These are phyloP conservation scores for Linanthus parryae DNA, from an alignment of 148 eudicot genomes.

Conservation along the genomic window DNA sequence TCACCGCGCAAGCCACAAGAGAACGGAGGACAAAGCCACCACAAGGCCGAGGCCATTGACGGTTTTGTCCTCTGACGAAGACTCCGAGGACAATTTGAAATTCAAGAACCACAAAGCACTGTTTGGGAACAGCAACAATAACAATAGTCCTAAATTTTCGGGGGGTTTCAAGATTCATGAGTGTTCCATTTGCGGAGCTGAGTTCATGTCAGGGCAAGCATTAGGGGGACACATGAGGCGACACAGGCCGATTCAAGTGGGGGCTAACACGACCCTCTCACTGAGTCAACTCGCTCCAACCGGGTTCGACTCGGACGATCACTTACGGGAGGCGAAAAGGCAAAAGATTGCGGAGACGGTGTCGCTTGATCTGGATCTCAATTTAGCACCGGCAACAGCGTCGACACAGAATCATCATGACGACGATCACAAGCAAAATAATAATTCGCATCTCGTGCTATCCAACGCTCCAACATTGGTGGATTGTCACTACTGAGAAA, in stretches of 20 bases:
- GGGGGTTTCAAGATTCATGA: slow-evolving; percentile 46
- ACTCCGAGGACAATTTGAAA: not conserved
- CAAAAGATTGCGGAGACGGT: slow-evolving; percentile 18
- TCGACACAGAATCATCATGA: too few relatives aligned
- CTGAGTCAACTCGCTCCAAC: too few relatives aligned
- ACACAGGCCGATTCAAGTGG: slow-evolving; percentile 34
- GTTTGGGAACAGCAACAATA: slow-evolving; percentile 1
- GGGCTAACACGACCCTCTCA: not conserved
- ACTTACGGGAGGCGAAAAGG: not conserved
- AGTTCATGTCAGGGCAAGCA: slow-evolving; percentile 86
- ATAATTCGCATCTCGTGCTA: slow-evolving; percentile 22
- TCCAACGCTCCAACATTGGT: slow-evolving; percentile 38
- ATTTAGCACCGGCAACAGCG: slow-evolving; percentile 77
- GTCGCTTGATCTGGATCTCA: slow-evolving; percentile 72
- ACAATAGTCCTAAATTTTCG: not conserved
- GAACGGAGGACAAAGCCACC: too few relatives aligned
- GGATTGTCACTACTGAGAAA: slow-evolving; percentile 34
- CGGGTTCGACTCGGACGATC: too few relatives aligned
- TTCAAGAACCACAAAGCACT: not conserved
- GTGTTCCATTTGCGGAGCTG: slow-evolving; percentile 84
- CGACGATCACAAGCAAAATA: slow-evolving; percentile 30
- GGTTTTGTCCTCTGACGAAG: not conserved
- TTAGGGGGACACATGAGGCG: slow-evolving; percentile 97
- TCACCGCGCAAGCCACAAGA: slow-evolving; percentile 89
- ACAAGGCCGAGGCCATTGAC: slow-evolving; percentile 30